Percentiles rank a stretch among this genome's conserved stretches.
phyloP scores from a whole-genome alignment of 192 early-diverging fungal species.

The Thoreauomyces humboldtii region DNA sequence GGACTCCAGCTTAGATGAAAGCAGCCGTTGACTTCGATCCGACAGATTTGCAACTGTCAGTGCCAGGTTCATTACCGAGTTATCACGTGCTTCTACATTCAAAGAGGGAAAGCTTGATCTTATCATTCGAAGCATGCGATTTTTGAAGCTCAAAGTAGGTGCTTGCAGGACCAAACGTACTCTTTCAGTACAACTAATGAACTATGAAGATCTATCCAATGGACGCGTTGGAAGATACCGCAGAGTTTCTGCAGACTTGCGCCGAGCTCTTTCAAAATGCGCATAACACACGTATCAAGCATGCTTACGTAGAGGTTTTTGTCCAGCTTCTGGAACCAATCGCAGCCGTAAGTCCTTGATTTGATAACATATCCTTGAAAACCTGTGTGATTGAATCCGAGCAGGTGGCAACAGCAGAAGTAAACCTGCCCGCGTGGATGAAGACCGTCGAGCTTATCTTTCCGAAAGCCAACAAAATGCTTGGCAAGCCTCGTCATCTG shows the following conservation, averaged over 20 bases:
- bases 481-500: slow-evolving; percentile 77
- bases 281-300: slow-evolving; percentile 72
- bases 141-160: slow-evolving; percentile 77
- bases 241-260: slow-evolving; percentile 88
- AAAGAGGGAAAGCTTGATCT: slow-evolving; percentile 79
- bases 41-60: slow-evolving; percentile 82
- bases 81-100: slow-evolving; percentile 26
- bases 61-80: slow-evolving; percentile 76
- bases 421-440: slow-evolving; percentile 90
- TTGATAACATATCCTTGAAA: background rate
- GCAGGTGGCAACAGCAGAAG: slow-evolving; percentile 84
- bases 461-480: slow-evolving; percentile 87
- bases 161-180: background rate
- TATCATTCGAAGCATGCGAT: slow-evolving; percentile 86
- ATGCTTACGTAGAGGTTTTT: slow-evolving; percentile 88
- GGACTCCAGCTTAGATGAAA: slow-evolving; percentile 15
- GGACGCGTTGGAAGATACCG: slow-evolving; percentile 88
- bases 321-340: slow-evolving; percentile 88
- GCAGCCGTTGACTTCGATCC: background rate
- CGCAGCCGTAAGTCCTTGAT: slow-evolving; percentile 39
- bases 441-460: slow-evolving; percentile 90
- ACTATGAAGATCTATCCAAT: slow-evolving; percentile 93
- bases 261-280: slow-evolving; percentile 86
- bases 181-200: background rate
- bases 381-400: background rate